Base-by-base conservation (phyloP, 2,329 filamentous ascomycete species). In the Neoascochyta sp. region DNA sequence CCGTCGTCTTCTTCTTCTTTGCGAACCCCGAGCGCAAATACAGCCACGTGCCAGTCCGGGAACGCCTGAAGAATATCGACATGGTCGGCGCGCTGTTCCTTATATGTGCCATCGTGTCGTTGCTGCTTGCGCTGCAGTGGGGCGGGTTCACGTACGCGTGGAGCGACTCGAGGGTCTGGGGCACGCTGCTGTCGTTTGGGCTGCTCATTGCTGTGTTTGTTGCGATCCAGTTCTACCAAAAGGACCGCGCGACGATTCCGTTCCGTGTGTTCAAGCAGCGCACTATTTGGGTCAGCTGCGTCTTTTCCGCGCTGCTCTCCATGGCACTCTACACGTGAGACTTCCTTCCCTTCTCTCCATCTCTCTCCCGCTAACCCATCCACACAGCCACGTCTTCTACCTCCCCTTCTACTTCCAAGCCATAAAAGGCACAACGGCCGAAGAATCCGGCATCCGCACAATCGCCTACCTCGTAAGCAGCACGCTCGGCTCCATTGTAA, bases 161-260 rank as follows among this genome's bases (percentile, higher is more conserved):
- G 76, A 47, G 59, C 27, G 63, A 64, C 7, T 66, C 62, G 0
- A 58, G 63, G 1, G 64, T 67, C n/a, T 77, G 78, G 39, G 64
- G 63, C 0, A 58, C 70, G 2, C 71, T 73, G 50, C 57, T 72
- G 4, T 47, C 73, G 1, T 70, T 70, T 13, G 72, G 63, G 0
- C 52, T 75, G 0, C 45, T 70, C 1, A 60, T 70, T 20, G 49
- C 69, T 13, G 41, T 63, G 4, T 76, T 78, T 39, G 52, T 62
- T 24, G 38, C 12, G 8, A 44, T 62, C 7, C 54, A 64, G 25
- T 33, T 59, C 17, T 39, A 47, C 11, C 48, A 54, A 23, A 38
- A 47, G 9, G 57, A 61, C 11, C 36, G 45, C 4, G 56, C 57
- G 4, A 63, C 57, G 0, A 51, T 63, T 3, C 54, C 54, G 0